Evolutionary conservation across 2,329 filamentous ascomycete genomes (phyloP).

Genomic region (Fusarium abutilonis): DNA sequence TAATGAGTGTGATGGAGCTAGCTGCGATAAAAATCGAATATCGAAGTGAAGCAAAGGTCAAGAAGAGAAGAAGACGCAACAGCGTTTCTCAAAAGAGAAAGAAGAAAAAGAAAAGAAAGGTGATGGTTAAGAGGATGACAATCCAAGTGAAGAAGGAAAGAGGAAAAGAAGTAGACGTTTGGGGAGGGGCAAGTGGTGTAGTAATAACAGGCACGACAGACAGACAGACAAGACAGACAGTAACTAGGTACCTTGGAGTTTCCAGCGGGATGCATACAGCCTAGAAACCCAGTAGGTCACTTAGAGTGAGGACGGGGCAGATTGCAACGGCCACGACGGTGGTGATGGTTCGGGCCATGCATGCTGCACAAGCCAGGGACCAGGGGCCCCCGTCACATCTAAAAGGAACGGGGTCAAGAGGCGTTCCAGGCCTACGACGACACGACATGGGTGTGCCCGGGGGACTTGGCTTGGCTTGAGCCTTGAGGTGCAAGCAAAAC

Average conservation of each 20-base stretch:
- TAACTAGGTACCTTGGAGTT: constrained; percentile 6
- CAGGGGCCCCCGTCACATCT: constrained; percentile 31
- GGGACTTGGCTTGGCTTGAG: constrained; percentile 20
- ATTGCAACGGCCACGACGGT: constrained; percentile 47
- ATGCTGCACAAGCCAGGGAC: constrained; percentile 20
- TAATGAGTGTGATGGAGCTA: constrained; percentile 47
- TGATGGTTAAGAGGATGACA: constrained; percentile 34
- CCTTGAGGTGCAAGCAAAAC: constrained; percentile 16
- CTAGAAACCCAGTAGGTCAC: too few relatives aligned
- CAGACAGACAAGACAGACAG: neutral
- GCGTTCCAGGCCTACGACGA: constrained; percentile 32
- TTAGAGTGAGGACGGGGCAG: constrained; percentile 33
- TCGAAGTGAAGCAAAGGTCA: constrained; percentile 54
- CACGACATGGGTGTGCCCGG: constrained; percentile 8
- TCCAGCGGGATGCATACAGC: constrained; percentile 13
- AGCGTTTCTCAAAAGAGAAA: constrained; percentile 41
- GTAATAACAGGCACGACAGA: constrained; percentile 28
- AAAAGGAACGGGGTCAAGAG: constrained; percentile 22
- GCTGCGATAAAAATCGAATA: constrained; percentile 45
- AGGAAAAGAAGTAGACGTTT: constrained; percentile 41
- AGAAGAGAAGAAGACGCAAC: constrained; percentile 46
- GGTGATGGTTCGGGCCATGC: constrained; percentile 43
- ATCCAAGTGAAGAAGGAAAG: constrained; percentile 38
- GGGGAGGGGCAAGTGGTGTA: constrained; percentile 43
- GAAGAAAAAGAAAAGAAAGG: constrained; percentile 41